A percentile compares a stretch with the other conserved stretches of the same genome.
These are phyloP conservation scores for Spizellomyces punctatus DNA, from an alignment of 192 early-diverging fungal species.

Conservation along the genomic window DNA sequence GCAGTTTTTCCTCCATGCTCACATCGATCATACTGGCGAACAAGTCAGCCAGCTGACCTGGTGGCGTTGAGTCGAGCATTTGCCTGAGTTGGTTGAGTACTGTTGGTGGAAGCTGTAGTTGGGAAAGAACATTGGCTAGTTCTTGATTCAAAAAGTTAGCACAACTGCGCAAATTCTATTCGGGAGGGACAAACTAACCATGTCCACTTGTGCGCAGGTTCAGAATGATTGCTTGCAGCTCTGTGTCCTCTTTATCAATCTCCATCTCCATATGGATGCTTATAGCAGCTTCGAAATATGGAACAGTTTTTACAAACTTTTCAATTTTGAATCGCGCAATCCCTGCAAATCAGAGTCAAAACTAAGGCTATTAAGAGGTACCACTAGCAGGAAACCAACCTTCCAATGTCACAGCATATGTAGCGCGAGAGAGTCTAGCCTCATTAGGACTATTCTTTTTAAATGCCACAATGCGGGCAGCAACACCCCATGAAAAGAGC, in stretches of 20 bases:
- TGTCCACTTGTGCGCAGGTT: slow-evolving; percentile 54
- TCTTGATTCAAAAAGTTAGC: slow-evolving; percentile 17
- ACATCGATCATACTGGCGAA: slow-evolving; percentile 74
- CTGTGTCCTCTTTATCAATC: slow-evolving; percentile 54
- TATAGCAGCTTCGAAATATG: slow-evolving; percentile 60
- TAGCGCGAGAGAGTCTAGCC: slow-evolving; percentile 11
- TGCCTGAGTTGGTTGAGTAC: slow-evolving; percentile 65
- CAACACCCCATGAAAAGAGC: slow-evolving; percentile 57
- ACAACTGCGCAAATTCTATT: neutral
- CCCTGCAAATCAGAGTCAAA: slow-evolving; percentile 39
- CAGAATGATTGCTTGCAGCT: slow-evolving; percentile 53
- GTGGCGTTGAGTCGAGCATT: slow-evolving; percentile 59
- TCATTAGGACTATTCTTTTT: slow-evolving; percentile 30
- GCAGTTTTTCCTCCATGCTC: slow-evolving; percentile 68
- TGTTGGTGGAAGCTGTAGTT: slow-evolving; percentile 68
- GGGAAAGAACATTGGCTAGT: slow-evolving; percentile 51
- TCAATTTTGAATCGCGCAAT: slow-evolving; percentile 63
- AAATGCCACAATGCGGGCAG: slow-evolving; percentile 39
- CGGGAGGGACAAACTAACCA: slow-evolving; percentile 10
- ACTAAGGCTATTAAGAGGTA: too few species aligned
- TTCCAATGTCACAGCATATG: slow-evolving; percentile 68
- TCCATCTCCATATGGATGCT: slow-evolving; percentile 45
- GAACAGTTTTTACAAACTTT: slow-evolving; percentile 42
- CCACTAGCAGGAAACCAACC: slow-evolving; percentile 33
- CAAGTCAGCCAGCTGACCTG: slow-evolving; percentile 67